Percentiles rank a stretch among this genome's conserved stretches.
Conservation (phyloP, 2,329 filamentous ascomycete genomes). For the Davidsoniella australis region DNA sequence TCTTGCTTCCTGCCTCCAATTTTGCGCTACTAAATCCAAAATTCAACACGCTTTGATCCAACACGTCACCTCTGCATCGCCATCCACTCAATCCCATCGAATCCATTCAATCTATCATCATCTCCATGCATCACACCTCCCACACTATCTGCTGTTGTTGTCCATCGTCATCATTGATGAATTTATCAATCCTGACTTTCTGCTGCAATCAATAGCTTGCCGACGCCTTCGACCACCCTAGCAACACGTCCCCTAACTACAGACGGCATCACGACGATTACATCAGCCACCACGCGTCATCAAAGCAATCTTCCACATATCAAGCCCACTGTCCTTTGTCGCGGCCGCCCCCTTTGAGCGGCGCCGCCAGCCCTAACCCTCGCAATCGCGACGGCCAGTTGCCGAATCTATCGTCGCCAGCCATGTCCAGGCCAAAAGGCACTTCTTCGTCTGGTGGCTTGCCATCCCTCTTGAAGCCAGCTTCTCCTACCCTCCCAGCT, state of each 20-base stretch:
- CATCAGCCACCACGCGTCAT: slow-evolving; percentile 29
- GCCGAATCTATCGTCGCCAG: slow-evolving; percentile 31
- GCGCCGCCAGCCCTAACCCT: slow-evolving; percentile 6
- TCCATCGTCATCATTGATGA: not conserved
- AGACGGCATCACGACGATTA: slow-evolving; percentile 18
- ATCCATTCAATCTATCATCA: not conserved
- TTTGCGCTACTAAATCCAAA: not conserved
- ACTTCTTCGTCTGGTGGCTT: slow-evolving; percentile 10
- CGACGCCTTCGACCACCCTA: slow-evolving; percentile 1
- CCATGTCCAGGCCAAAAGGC: slow-evolving; percentile 12
- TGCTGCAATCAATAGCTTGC: not conserved
- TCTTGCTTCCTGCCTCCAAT: not conserved
- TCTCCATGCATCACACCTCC: not conserved
- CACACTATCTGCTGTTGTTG: not conserved
- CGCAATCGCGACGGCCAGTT: slow-evolving; percentile 13
- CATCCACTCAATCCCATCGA: not conserved
- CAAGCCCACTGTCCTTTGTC: slow-evolving; percentile 32
- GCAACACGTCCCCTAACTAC: slow-evolving; percentile 4
- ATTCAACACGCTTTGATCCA: not conserved
- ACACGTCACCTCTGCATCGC: not conserved
- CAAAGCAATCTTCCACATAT: slow-evolving; percentile 24
- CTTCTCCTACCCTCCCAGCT: slow-evolving; percentile 10
- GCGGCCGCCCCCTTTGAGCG: slow-evolving; percentile 17
- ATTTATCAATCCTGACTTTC: not conserved
- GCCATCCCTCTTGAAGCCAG: slow-evolving; percentile 13